Evolutionary conservation across 192 early-diverging fungal genomes (phyloP).

Genomic region (Rhizoclosmatium sp.): DNA sequence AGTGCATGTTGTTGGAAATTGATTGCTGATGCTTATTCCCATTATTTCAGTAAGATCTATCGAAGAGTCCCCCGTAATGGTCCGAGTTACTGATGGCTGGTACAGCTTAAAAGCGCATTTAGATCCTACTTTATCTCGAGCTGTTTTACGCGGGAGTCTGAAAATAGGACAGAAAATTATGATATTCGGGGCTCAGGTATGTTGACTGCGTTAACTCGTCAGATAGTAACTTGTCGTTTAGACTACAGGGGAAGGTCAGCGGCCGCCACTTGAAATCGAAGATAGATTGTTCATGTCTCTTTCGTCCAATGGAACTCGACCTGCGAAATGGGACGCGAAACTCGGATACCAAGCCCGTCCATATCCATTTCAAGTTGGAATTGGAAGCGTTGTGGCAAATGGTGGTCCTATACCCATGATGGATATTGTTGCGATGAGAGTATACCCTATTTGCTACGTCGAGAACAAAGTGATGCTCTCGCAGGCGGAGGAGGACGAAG

Average conservation of each 20-base stretch:
- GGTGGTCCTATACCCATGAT: constrained; percentile 70
- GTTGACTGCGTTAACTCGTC: not conserved
- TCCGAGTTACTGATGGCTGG: constrained; percentile 79
- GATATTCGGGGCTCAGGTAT: constrained; percentile 64
- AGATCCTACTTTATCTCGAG: constrained; percentile 53
- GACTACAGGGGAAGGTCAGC: not conserved
- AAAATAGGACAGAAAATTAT: constrained; percentile 67
- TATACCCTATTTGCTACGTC: constrained; percentile 59
- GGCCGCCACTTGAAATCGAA: constrained; percentile 49
- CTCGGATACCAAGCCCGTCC: constrained; percentile 61
- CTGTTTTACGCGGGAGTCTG: constrained; percentile 51
- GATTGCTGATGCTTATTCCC: not conserved
- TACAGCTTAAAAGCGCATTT: constrained; percentile 64
- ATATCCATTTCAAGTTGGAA: constrained; percentile 35
- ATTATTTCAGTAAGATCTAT: too few relatives aligned
- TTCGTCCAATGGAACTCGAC: constrained; percentile 62
- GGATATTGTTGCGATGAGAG: constrained; percentile 66
- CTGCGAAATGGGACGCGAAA: constrained; percentile 67
- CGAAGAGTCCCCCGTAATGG: too few relatives aligned
- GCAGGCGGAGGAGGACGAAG: constrained; percentile 61
- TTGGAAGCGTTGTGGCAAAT: constrained; percentile 49
- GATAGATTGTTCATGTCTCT: constrained; percentile 48
- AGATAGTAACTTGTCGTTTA: too few relatives aligned
- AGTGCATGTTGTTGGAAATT: not conserved
- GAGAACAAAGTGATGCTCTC: constrained; percentile 57